A percentile compares a stretch with the other conserved stretches of the same genome.
Evolutionary conservation across 2,329 filamentous ascomycete species (phyloP).

Genomic region (Pseudodiploospora longispora): DNA sequence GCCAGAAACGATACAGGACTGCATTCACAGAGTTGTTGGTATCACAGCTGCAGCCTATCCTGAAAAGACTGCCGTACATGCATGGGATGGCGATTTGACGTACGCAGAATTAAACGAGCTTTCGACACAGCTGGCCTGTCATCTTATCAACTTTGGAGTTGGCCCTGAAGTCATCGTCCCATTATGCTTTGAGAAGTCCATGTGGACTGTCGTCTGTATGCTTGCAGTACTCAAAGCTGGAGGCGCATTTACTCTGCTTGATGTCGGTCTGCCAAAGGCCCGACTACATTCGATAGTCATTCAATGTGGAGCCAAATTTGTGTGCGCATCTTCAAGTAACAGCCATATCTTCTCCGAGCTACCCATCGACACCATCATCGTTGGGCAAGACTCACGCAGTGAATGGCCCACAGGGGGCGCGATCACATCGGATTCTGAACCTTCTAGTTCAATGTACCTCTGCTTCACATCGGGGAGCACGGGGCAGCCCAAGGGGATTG

Average conservation of each 20-base stretch:
- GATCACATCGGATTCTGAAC: not conserved
- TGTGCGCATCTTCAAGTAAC: not conserved
- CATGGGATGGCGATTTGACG: too few relatives aligned
- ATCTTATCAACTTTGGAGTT: too few relatives aligned
- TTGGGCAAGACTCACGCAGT: not conserved
- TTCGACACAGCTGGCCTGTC: too few relatives aligned
- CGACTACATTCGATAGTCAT: not conserved
- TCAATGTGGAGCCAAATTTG: not conserved
- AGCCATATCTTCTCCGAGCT: not conserved
- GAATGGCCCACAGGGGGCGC: not conserved
- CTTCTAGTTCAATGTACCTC: conserved; percentile 1
- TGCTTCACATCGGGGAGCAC: conserved; percentile 3
- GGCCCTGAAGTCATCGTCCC: not conserved
- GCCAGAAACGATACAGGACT: too few relatives aligned
- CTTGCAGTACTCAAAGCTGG: not conserved
- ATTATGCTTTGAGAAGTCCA: conserved; percentile 1
- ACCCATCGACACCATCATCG: not conserved
- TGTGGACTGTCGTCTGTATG: not conserved
- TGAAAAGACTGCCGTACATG: too few relatives aligned
- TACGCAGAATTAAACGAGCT: too few relatives aligned
- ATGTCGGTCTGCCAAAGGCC: not conserved
- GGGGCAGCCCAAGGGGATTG: not conserved
- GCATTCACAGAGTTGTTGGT: too few relatives aligned
- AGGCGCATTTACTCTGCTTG: not conserved
- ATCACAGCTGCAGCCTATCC: too few relatives aligned